Evolutionary conservation across 2,329 filamentous ascomycete genomes (phyloP), one percentile per base, ranked within the genome.

Genomic region (Arachnopeziza araneosa): DNA sequence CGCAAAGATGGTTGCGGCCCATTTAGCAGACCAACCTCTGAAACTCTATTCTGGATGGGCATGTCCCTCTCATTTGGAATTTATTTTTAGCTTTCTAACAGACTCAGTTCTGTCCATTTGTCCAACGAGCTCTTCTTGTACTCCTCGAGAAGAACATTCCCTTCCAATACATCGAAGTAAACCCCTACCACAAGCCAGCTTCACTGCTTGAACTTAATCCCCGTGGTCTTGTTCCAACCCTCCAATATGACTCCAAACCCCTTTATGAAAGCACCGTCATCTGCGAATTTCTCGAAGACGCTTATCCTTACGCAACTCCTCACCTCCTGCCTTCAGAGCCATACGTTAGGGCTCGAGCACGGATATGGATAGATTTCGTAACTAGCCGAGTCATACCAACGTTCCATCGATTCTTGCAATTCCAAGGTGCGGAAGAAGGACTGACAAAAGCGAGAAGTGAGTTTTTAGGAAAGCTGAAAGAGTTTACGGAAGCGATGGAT

Each of bases 11-110:
- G 82, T 78, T 0, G 74, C 74, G 14, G 65, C 72, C 10, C 80
- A 84, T 70, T 66, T 75, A 8, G 68, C 71, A 21, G 77, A 81
- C 36, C 76, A 85, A 36, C 72, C 74, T 5, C 74, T 88, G 32
- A 89, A 88, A 71, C 78, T 91, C 14, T 91, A 90, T 73, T 83
- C 84, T 17, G 86, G 85, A 64, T 92, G 88, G 88, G 91, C 91
- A 78, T 44, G 23, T 24, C 9, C 12, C 5, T 32, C 21, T 24
- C 22, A 24, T 24, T 9, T 49, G 8, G 10, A 2, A 22, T 26
- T 36, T 24, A 14, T n/a, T 2, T 36, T 44, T 19, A 36, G 12
- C 21, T 48, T 22, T 30, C 60, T 32, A 60, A 53, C 26, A 30
- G 2, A 30, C 9, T 24, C 24, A 67, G 63, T 68, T 69, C 49